Percentiles rank a stretch among this genome's conserved stretches.
These are phyloP conservation scores for Trematosphaeria pertusa DNA, from an alignment of 2,329 filamentous ascomycete species.

Conservation along the genomic window DNA sequence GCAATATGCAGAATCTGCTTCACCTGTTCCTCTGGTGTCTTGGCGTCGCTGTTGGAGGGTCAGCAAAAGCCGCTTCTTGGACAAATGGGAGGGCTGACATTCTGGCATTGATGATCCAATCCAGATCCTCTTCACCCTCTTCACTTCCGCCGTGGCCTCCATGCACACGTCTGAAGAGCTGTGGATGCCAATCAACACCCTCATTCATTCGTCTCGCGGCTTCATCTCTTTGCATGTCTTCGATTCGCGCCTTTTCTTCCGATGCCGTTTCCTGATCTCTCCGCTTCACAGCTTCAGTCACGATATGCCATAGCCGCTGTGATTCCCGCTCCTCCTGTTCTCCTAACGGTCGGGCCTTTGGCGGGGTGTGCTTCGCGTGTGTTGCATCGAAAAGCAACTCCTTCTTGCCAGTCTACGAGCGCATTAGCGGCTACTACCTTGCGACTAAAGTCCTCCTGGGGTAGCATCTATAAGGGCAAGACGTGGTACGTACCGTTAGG, in stretches of 20 bases:
- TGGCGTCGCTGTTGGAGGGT: slow-evolving; percentile 56
- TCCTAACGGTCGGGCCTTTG: slow-evolving; percentile 75
- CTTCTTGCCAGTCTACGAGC: slow-evolving; percentile 78
- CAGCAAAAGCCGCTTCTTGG: slow-evolving; percentile 4
- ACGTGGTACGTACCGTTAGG: slow-evolving; percentile 66
- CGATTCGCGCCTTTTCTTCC: slow-evolving; percentile 94
- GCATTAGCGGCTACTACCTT: too few relatives aligned
- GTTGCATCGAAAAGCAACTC: slow-evolving; percentile 89
- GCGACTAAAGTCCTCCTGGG: too few relatives aligned
- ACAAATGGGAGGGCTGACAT: slow-evolving; percentile 64
- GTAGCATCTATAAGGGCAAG: too few relatives aligned
- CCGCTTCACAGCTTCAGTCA: slow-evolving; percentile 80
- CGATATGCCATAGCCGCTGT: slow-evolving; percentile 83
- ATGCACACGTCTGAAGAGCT: slow-evolving; percentile 79
- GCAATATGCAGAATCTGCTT: slow-evolving; percentile 88
- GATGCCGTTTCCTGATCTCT: slow-evolving; percentile 89
- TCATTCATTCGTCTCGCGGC: slow-evolving; percentile 80
- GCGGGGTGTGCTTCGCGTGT: slow-evolving; percentile 76
- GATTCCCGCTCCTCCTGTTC: slow-evolving; percentile 93
- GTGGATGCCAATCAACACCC: slow-evolving; percentile 85
- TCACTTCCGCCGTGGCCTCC: slow-evolving; percentile 74
- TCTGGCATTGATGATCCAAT: slow-evolving; percentile 91
- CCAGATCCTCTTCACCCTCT: slow-evolving; percentile 85
- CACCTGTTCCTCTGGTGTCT: slow-evolving; percentile 71
- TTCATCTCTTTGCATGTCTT: slow-evolving; percentile 89